Base-by-base conservation (phyloP, 2,329 filamentous ascomycete species). In the Parastagonospora nodorum region DNA sequence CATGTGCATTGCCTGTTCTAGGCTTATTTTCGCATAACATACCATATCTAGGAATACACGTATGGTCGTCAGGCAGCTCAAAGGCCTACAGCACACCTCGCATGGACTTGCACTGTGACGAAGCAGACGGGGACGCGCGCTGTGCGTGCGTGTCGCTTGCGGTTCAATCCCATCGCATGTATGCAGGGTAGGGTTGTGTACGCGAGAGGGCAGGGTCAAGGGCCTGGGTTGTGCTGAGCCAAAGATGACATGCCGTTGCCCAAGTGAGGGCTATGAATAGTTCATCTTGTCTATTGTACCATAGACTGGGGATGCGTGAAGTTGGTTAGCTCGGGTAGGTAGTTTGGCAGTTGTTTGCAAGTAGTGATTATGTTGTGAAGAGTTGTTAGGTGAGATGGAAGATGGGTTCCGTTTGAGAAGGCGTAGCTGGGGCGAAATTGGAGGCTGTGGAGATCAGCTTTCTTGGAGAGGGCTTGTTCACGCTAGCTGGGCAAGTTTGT, bases 251-350 rank as follows among this genome's bases (percentile, higher is more conserved):
- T 24, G 19, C 19, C 5, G 19, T 24, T 24, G 19, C 19, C 5
- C 5, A 24, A 24, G 19, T 24, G 3, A 24, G 35, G 33, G 52
- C 53, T 61, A 61, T 55, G 45, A 59, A 60, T 64, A 67, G 38
- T 24, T 24, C 19, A 5, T 24, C 19, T 24, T 24, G 19, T 24
- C 19, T 24, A 24, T 24, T 14, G 16, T 33, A 33, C 9, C 32
- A 5, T 3, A 24, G 19, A 24, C 19, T 24, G 19, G 19, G 19
- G 2, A 33, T 11, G 10, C 10, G 12, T n/a, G 32, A 33, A 33
- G 3, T 24, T 3, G 19, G 19, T 33, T 7, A 5, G 32, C 14
- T 33, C 14, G 32, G 32, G 14, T 33, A 33, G 11, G 14, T 7
- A 11, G 32, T 14, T 10, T 33, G 32, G 12, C 14, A n/a, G 32